A percentile compares a stretch with the other conserved stretches of the same genome.
These are phyloP conservation scores for Penicillium sp. DNA, from an alignment of 2,329 filamentous ascomycete species.

Conservation along the genomic window DNA sequence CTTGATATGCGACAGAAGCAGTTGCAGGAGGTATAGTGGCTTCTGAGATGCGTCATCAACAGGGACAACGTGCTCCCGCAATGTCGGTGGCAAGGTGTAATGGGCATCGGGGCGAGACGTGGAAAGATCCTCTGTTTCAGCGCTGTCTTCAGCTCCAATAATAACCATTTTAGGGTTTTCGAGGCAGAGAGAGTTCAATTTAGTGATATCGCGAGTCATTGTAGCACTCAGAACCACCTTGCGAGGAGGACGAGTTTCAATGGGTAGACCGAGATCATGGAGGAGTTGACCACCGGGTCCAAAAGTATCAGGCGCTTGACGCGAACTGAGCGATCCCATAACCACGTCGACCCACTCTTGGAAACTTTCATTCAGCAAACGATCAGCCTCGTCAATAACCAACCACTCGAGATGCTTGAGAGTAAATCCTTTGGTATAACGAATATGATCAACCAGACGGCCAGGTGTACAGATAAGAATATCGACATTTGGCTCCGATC, in stretches of 20 bases:
- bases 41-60: constrained; percentile 65
- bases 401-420: constrained; percentile 78
- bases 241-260: constrained; percentile 47
- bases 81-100: constrained; percentile 56
- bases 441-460: constrained; percentile 83
- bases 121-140: constrained; percentile 15
- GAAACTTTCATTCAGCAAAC: constrained; percentile 83
- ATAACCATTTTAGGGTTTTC: constrained; percentile 69
- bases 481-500: constrained; percentile 69
- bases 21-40: constrained; percentile 75
- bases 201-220: constrained; percentile 78
- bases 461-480: constrained; percentile 89
- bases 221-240: constrained; percentile 90
- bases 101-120: constrained; percentile 24
- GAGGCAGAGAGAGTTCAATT: constrained; percentile 68
- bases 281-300: constrained; percentile 34
- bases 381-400: constrained; percentile 89
- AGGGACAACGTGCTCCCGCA: constrained; percentile 62
- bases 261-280: constrained; percentile 33
- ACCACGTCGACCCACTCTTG: constrained; percentile 80
- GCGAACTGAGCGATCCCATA: constrained; percentile 52
- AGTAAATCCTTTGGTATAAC: constrained; percentile 73
- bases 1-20: constrained; percentile 51
- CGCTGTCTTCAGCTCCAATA: constrained; percentile 52
- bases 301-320: constrained; percentile 46